Conservation (phyloP, 805 yeast genomes). For the Saccharomycopsis sp. region DNA sequence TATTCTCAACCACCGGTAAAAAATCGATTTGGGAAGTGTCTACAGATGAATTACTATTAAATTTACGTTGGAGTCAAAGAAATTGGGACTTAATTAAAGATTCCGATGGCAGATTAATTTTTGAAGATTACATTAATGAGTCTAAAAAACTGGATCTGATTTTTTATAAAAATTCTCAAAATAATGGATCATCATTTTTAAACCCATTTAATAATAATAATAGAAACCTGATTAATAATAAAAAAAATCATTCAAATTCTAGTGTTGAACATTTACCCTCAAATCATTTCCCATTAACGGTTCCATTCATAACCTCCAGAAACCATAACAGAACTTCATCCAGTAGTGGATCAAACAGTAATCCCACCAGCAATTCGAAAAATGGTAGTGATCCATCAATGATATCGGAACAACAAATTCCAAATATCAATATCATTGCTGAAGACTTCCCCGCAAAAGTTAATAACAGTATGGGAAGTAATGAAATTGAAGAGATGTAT, state of each 20-base stretch:
- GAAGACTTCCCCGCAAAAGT: not conserved
- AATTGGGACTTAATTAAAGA: constrained; percentile 9
- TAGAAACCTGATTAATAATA: not conserved
- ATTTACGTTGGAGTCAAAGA: constrained; percentile 6
- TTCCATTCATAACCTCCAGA: too few relatives aligned
- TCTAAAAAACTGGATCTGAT: not conserved
- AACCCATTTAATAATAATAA: not conserved
- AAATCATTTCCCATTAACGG: not conserved
- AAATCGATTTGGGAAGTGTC: constrained; percentile 7
- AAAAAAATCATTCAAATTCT: too few relatives aligned
- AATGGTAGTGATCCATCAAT: not conserved
- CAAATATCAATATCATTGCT: not conserved
- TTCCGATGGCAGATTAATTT: not conserved
- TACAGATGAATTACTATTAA: constrained; percentile 2
- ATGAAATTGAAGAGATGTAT: not conserved
- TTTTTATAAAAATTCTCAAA: not conserved
- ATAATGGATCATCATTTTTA: not conserved
- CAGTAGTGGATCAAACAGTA: not conserved
- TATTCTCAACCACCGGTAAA: constrained; percentile 1
- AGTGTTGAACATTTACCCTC: not conserved
- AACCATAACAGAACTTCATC: too few relatives aligned
- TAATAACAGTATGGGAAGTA: not conserved
- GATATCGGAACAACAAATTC: not conserved
- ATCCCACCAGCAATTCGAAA: not conserved
- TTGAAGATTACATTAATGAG: constrained; percentile 1